Evolutionary conservation across 441 rosid genomes (phyloP).

Genomic region (Isatis lusitanica): DNA sequence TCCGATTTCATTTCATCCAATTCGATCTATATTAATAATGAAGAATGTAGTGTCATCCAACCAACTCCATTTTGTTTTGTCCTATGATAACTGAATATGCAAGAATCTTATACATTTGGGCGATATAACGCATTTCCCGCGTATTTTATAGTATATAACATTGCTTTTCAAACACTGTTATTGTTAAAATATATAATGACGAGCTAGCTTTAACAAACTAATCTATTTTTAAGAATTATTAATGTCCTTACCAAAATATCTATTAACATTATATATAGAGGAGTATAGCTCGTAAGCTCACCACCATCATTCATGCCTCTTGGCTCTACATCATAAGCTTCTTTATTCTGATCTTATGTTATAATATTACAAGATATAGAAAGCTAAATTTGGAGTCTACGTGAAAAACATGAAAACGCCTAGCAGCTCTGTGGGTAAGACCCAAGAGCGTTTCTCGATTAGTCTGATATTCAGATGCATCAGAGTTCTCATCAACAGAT

Average conservation of each 20-base stretch:
- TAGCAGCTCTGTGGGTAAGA: constrained; percentile 1
- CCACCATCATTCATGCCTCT: constrained; percentile 12
- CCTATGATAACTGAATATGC: background rate
- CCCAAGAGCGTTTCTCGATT: constrained; percentile 35
- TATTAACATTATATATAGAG: background rate
- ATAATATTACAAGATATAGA: background rate
- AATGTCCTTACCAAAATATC: background rate
- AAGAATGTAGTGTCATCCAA: background rate
- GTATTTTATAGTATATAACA: too few relatives aligned
- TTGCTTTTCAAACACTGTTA: background rate
- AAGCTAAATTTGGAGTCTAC: background rate
- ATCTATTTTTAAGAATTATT: background rate
- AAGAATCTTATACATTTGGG: background rate
- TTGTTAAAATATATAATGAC: background rate
- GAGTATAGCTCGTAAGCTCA: constrained; percentile 8
- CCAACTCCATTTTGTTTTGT: background rate
- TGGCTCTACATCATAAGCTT: constrained; percentile 19
- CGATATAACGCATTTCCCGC: background rate
- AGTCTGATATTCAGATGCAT: constrained; percentile 37
- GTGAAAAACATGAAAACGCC: constrained; percentile 30
- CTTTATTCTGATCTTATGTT: background rate
- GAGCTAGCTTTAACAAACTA: background rate
- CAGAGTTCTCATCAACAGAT: constrained; percentile 40
- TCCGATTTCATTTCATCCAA: background rate
- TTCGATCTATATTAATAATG: background rate